Percentiles rank a stretch among this genome's conserved stretches.
phyloP scores from a whole-genome alignment of 1,284 basidiomycete species.

The Ceratobasidium papillatum region DNA sequence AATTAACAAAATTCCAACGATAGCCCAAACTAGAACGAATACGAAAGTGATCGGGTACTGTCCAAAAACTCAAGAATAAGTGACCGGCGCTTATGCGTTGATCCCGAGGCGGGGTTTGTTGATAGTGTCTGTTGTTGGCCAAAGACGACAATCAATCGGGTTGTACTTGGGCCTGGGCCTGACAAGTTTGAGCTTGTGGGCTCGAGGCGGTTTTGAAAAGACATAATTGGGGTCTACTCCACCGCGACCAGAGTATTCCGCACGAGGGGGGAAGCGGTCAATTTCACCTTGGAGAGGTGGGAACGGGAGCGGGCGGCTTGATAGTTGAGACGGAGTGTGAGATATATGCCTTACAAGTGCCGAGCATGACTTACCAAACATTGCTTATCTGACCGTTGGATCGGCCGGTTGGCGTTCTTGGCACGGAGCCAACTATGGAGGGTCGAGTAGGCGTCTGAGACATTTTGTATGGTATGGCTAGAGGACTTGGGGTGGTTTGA shows the following conservation, averaged over 20 bases:
- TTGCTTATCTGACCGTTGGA: neutral
- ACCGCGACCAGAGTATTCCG: neutral
- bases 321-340: neutral
- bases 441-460: neutral
- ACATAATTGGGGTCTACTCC: neutral
- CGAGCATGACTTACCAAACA: neutral
- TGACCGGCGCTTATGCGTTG: neutral
- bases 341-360: neutral
- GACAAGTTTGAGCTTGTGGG: neutral
- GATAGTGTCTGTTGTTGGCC: neutral
- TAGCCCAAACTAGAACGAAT: neutral
- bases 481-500: neutral
- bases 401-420: neutral
- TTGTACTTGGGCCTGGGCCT: neutral
- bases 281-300: neutral
- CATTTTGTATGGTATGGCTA: no score
- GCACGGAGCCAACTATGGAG: neutral
- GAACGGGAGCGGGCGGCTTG: neutral
- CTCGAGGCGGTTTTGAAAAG: constrained; percentile 3
- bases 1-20: neutral
- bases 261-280: neutral
- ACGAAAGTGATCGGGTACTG: neutral
- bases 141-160: neutral
- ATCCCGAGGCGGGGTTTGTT: neutral
- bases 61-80: neutral